These are phyloP conservation scores for Macrolepiota dolichaula DNA, from an alignment of 768 basidiomycete species.

Conservation along the genomic window DNA sequence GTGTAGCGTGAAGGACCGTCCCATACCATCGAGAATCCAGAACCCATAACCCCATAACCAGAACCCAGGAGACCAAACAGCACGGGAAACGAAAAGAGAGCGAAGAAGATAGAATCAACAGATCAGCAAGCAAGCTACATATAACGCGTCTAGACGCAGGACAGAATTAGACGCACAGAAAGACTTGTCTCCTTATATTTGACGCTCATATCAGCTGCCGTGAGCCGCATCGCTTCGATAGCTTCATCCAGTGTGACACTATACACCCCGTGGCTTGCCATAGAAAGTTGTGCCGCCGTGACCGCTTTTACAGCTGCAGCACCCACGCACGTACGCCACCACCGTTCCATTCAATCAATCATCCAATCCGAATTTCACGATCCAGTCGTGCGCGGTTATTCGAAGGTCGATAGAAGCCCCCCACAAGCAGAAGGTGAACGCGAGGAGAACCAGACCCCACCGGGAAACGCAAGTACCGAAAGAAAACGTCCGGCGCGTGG, in stretches of 20 bases:
- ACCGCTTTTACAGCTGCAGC: slow-evolving; percentile 82
- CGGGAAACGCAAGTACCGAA: neutral
- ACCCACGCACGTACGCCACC: neutral
- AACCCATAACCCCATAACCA: neutral
- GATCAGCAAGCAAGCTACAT: neutral
- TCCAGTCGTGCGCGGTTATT: neutral
- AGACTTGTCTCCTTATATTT: slow-evolving; percentile 97
- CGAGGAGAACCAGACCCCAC: neutral
- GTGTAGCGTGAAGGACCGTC: neutral
- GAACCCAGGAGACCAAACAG: neutral
- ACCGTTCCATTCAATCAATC: neutral
- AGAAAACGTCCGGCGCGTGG: neutral
- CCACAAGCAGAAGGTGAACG: neutral
- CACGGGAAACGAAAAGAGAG: neutral
- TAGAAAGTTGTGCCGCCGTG: slow-evolving; percentile 91
- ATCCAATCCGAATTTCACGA: neutral
- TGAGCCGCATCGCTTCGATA: slow-evolving; percentile 92
- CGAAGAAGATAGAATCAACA: slow-evolving; percentile 5
- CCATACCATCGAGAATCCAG: neutral
- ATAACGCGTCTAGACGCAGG: slow-evolving; percentile 10
- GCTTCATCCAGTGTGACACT: slow-evolving; percentile 90
- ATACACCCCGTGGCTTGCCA: slow-evolving; percentile 87
- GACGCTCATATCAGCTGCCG: slow-evolving; percentile 91
- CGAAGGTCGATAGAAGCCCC: neutral
- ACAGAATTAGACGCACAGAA: slow-evolving; percentile 50